These are phyloP conservation scores for Paspalum vaginatum DNA, from an alignment of 176 grass and related monocot genomes.

Conservation along the genomic window DNA sequence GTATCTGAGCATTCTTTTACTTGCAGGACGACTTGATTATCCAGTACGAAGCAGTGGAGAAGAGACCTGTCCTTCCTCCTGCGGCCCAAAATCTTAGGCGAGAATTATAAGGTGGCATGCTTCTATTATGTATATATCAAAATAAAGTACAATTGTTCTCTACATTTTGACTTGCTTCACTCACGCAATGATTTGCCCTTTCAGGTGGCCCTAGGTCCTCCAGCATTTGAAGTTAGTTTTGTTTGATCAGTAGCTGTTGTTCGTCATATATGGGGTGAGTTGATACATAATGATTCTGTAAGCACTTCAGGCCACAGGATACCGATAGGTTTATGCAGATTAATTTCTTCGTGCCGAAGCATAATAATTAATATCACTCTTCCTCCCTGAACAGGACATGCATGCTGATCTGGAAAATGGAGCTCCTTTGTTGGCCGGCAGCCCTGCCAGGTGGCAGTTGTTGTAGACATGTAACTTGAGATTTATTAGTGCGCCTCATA, in stretches of 20 bases:
- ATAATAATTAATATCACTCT: not conserved
- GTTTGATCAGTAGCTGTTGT: constrained; percentile 12
- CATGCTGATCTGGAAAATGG: constrained; percentile 17
- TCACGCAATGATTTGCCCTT: constrained; percentile 24
- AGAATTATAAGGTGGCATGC: constrained; percentile 51
- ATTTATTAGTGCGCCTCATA: not conserved
- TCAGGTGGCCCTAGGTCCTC: constrained; percentile 29
- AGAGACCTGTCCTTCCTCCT: constrained; percentile 64
- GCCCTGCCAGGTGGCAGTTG: constrained; percentile 32
- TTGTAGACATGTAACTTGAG: constrained; percentile 42
- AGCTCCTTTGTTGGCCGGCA: constrained; percentile 19
- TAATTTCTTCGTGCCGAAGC: not conserved
- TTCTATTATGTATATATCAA: not conserved
- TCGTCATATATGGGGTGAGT: constrained; percentile 12
- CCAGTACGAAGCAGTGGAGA: constrained; percentile 76
- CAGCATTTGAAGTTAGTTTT: constrained; percentile 19
- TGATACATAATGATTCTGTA: constrained; percentile 42
- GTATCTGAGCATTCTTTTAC: not conserved
- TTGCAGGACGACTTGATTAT: constrained; percentile 81
- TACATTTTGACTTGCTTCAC: constrained; percentile 5
- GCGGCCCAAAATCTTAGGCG: constrained; percentile 57
- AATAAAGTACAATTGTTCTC: not conserved
- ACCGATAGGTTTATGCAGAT: not conserved
- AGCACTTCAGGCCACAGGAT: constrained; percentile 6
- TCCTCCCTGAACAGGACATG: constrained; percentile 12